Evolutionary conservation across 2,329 filamentous ascomycete species (phyloP), one percentile per base, ranked within the genome.

Genomic region (Thermoascus crustaceus): DNA sequence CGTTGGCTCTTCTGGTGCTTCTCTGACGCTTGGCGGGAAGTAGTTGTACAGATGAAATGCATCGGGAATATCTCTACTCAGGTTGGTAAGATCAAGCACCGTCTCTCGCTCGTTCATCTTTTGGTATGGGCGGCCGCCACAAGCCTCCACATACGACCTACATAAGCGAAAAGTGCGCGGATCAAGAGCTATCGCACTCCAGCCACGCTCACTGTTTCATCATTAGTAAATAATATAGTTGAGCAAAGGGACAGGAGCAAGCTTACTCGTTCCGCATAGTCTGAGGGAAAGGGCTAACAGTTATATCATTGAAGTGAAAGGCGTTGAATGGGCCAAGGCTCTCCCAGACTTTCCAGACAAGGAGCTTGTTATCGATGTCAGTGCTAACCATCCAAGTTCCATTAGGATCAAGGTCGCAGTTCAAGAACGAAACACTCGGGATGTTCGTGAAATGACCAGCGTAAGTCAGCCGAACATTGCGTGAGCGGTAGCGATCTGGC

Each of bases 331-430:
- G 60, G 30, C 25, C 37, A 13, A 53, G 43, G 16, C 41, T 46
- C 11, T 62, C 54, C 66, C 66, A 69, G 9, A 68, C 50, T 7
- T 70, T 64, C 69, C 72, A 75, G 4, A 73, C 46, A 13, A 66
- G 52, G 1, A 68, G 58, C 14, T 57, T 54, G 17, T 74, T 73
- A 22, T 62, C 50, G 30, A 80, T 76, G 42, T 75, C 72, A 7
- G 69, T 73, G 35, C 72, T 75, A 18, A 75, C 52, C 34, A 80
- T 66, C 70, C 72, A 78, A 34, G 62, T 60, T 4, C 72, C 75
- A 17, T 67, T 58, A 0, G 67, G 63, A 44, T 78, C 75, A 25
- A 72, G 58, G 10, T 68, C 67, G 23, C 64, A 75, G 42, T 78
- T 78, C 40, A 75, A 66, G 49, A 80, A 80, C 0, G 67, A 63